Evolutionary conservation across 2,329 filamentous ascomycete species (phyloP), one percentile per base, ranked within the genome.

Genomic region (Monilinia fructigena): DNA sequence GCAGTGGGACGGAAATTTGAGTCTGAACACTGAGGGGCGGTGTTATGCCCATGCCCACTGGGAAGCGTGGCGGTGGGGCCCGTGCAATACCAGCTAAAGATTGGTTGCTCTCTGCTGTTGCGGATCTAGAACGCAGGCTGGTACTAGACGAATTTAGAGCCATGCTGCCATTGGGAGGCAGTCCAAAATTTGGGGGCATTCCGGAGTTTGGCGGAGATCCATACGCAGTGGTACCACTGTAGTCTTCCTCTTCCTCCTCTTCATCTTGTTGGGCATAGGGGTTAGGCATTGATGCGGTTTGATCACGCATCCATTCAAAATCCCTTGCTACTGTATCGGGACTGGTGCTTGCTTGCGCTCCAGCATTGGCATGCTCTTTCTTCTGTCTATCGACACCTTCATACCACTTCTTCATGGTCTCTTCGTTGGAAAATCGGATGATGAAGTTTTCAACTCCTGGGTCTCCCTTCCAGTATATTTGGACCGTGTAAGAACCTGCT

Each of bases 381-480:
- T 92, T 85, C 78, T 97, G 93, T 2, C 80, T 82, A 71, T 96
- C 91, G 35, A 97, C 86, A 52, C 91, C 88, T 11, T 82, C 82
- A 38, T 90, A 89, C 95, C 95, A 99, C 76, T 94, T 97, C 78
- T 90, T 93, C 88, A 98, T 93, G 18, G 84, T 87, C 72, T 97
- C 93, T 77, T 99, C 95, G 68, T 94, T 95, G 61, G 86, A 85
- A 77, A 97, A 98, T 72, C 92, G 91, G 75, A 99, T 96, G 73
- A 94, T 89, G 77, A 99, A 98, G 75, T 96, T 97, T 76, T 99
- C 94, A 42, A 97, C 92, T 4, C 92, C 92, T 0, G 93, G 92
- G 71, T 98, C 94, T 45, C 94, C 94, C 79, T 95, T 98, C 95
- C 95, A 99, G 84, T 93, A 97, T 66, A 99, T 98, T 76, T 98